These are phyloP conservation scores for Calonectria leucothoes DNA, from an alignment of 2,329 filamentous ascomycete species.

Conservation along the genomic window DNA sequence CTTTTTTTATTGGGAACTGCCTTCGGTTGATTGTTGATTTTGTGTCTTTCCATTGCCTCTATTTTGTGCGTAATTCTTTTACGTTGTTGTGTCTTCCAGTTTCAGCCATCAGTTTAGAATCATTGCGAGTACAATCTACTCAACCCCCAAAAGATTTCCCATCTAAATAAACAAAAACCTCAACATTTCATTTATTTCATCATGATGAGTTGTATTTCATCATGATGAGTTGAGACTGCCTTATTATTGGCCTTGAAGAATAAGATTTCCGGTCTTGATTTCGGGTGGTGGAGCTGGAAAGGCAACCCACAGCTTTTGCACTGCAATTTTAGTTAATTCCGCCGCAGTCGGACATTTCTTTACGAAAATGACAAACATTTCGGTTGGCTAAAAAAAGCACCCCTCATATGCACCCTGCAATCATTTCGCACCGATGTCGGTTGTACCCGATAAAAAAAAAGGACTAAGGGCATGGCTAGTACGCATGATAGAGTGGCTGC, in stretches of 20 bases:
- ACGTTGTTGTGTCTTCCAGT: too few relatives aligned
- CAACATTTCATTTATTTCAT: neutral
- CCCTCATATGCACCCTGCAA: neutral
- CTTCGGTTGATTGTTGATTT: neutral
- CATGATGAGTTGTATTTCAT: neutral
- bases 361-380: neutral
- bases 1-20: neutral
- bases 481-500: neutral
- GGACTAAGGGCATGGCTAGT: neutral
- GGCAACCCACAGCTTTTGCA: neutral
- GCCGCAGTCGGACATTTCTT: neutral
- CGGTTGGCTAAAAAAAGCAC: neutral
- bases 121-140: too few relatives aligned
- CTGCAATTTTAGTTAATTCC: neutral
- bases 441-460: neutral
- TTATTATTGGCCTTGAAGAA: neutral
- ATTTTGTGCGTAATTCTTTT: too few relatives aligned
- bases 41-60: neutral
- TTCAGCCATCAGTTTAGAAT: too few relatives aligned
- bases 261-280: neutral
- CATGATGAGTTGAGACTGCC: neutral
- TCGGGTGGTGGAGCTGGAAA: too few relatives aligned
- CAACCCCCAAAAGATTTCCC: too few relatives aligned
- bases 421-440: conserved; percentile 4
- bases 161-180: neutral